Evolutionary conservation across 2,329 filamentous ascomycete genomes (phyloP), one percentile per base, ranked within the genome.

Genomic region (Monilinia polystroma): DNA sequence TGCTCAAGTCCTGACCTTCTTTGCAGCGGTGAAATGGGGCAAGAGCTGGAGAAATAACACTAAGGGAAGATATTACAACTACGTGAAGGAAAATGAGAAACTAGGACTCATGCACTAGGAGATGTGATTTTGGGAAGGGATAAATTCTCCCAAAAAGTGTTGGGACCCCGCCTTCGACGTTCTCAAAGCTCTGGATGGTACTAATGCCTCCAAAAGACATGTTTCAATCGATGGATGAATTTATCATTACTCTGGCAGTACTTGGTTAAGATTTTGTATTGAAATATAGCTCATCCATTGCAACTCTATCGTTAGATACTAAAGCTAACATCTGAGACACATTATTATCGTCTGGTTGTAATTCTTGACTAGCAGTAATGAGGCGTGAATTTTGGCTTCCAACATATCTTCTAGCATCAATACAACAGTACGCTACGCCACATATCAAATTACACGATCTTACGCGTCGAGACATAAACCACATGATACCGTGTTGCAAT

Each of bases 21-120:
- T 84, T 14, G 56, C 80, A 1, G 80, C 85, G 70, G 79, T 85
- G 14, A 81, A 78, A 70, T 85, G 76, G 67, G 84, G 84, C 2
- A 83, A 82, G 68, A 68, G 68, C 10, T 73, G 82, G 72, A 76
- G 79, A 66, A 77, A 77, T 63, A 77, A 68, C 69, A 79, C 76
- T 18, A 78, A 78, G 10, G 69, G 55, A 32, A 74, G 76, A 63
- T 81, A 80, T 69, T 77, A 74, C 68, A 74, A 74, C 45, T 79
- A 78, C 69, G 78, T 81, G 2, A 75, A 76, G 58, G 70, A 73
- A 62, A 68, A 62, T 53, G 64, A 69, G 54, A 51, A 26, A 23
- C 60, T 72, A 43, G 70, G 71, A 0, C 53, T 69, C 14, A 66
- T 56, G 18, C 65, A 67, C 35, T 64, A 66, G 49, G 18, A 35